phyloP scores from a whole-genome alignment of 306 rosid species.

The Nissolia schottii region DNA sequence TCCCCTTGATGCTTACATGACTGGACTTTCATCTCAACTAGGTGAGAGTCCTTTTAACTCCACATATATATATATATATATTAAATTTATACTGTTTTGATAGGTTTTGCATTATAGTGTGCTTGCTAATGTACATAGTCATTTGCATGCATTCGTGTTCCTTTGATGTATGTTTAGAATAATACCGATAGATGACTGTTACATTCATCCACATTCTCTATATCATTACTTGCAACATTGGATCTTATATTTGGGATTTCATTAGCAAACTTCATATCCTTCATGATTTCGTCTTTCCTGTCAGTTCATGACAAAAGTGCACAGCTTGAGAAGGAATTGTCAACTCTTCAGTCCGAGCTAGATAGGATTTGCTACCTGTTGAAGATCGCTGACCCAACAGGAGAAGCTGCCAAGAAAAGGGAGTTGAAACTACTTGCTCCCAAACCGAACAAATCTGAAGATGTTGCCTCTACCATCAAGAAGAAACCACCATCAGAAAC shows the following conservation, averaged over 20 bases:
- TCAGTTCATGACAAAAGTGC: slow-evolving; percentile 66
- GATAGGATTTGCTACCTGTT: slow-evolving; percentile 75
- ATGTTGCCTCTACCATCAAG: slow-evolving; percentile 28
- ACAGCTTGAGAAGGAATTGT: slow-evolving; percentile 64
- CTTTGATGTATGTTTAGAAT: neutral
- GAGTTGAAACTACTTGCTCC: slow-evolving; percentile 49
- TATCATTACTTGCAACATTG: neutral
- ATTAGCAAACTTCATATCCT: slow-evolving; percentile 10
- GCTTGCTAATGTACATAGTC: neutral
- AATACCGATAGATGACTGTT: neutral
- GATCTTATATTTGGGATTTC: neutral
- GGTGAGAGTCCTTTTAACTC: slow-evolving; percentile 44
- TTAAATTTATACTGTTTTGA: slow-evolving; percentile 6
- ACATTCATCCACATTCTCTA: neutral
- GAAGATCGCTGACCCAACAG: slow-evolving; percentile 93
- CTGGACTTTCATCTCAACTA: slow-evolving; percentile 90
- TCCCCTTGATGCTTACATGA: slow-evolving; percentile 85
- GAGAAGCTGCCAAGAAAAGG: slow-evolving; percentile 86
- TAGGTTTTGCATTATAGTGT: neutral
- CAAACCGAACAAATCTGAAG: slow-evolving; percentile 38
- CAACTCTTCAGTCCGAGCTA: slow-evolving; percentile 74
- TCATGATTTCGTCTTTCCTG: slow-evolving; percentile 37
- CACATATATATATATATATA: too few species aligned
- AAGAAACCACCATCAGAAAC: slow-evolving; percentile 40
- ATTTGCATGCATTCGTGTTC: neutral